Percentiles rank a stretch among this genome's conserved stretches.
phyloP scores from a whole-genome alignment of 495 filamentous ascomycete genomes.

The Annulohypoxylon moriforme region DNA sequence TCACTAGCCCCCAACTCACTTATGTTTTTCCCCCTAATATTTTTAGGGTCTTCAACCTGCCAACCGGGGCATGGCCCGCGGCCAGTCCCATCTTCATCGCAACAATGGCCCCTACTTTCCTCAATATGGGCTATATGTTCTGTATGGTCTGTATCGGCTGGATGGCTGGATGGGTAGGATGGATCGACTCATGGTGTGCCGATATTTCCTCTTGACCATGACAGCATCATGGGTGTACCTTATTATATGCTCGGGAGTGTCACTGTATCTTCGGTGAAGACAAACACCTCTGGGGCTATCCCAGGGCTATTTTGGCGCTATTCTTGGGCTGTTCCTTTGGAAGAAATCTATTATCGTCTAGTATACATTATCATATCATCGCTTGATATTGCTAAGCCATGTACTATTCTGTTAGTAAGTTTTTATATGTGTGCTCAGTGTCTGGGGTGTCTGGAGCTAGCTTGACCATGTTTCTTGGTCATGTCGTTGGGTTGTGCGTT shows the following conservation, averaged over 20 bases:
- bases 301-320: neutral
- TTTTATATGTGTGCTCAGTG: neutral
- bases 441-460: neutral
- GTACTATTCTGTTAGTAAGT: neutral
- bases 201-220: constrained; percentile 5
- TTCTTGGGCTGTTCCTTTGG: neutral
- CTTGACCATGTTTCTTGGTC: neutral
- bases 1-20: constrained; percentile 38
- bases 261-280: constrained; percentile 30
- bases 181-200: constrained; percentile 30
- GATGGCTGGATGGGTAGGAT: constrained; percentile 2
- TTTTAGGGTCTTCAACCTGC: constrained; percentile 24
- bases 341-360: neutral
- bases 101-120: constrained; percentile 28
- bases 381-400: constrained; percentile 11
- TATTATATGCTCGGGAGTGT: constrained; percentile 20
- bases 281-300: neutral
- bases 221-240: constrained; percentile 7
- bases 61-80: constrained; percentile 39
- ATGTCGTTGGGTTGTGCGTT: constrained; percentile 15
- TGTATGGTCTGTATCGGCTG: neutral
- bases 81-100: constrained; percentile 31
- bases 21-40: constrained; percentile 7
- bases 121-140: neutral
- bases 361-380: neutral